Percentiles rank a stretch among this genome's conserved stretches.
phyloP scores from a whole-genome alignment of 495 filamentous ascomycete species.

The Saxispiralis lemnorum region DNA sequence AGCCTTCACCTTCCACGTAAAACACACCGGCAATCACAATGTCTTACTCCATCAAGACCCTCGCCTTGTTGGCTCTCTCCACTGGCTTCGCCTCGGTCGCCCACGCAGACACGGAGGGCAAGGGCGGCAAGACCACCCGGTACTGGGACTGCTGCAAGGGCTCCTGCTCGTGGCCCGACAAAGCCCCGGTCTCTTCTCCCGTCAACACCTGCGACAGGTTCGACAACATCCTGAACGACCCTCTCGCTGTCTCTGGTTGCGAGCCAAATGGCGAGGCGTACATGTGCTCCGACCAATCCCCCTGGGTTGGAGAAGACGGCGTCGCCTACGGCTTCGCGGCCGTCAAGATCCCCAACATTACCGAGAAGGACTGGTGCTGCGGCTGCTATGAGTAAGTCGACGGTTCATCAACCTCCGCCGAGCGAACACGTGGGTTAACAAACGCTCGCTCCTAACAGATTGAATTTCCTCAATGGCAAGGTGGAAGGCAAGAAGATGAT shows the following conservation, averaged over 20 bases:
- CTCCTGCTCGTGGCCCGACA: conserved; percentile 43
- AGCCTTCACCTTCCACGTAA: background rate
- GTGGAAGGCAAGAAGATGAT: conserved; percentile 44
- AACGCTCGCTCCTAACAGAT: background rate
- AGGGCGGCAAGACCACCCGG: conserved; percentile 37
- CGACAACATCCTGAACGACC: conserved; percentile 30
- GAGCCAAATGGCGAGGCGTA: conserved; percentile 37
- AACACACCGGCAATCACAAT: background rate
- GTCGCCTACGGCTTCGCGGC: conserved; percentile 48
- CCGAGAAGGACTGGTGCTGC: conserved; percentile 45
- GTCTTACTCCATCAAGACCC: conserved; percentile 34
- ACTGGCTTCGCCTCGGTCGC: conserved; percentile 15
- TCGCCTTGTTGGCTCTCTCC: conserved; percentile 47
- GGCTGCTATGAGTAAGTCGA: conserved; percentile 52
- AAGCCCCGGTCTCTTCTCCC: conserved; percentile 32
- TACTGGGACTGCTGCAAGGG: conserved; percentile 62
- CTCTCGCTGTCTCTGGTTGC: conserved; percentile 27
- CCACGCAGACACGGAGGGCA: conserved; percentile 10
- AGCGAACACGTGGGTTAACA: conserved; percentile 30
- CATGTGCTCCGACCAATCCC: conserved; percentile 45
- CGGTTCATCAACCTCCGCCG: conserved; percentile 33
- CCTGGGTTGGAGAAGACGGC: conserved; percentile 42
- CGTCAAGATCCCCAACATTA: conserved; percentile 35
- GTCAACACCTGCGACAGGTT: conserved; percentile 39
- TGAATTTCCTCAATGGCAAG: conserved; percentile 39